phyloP scores from a whole-genome alignment of 1,284 basidiomycete species.

The Ustilago curta region DNA sequence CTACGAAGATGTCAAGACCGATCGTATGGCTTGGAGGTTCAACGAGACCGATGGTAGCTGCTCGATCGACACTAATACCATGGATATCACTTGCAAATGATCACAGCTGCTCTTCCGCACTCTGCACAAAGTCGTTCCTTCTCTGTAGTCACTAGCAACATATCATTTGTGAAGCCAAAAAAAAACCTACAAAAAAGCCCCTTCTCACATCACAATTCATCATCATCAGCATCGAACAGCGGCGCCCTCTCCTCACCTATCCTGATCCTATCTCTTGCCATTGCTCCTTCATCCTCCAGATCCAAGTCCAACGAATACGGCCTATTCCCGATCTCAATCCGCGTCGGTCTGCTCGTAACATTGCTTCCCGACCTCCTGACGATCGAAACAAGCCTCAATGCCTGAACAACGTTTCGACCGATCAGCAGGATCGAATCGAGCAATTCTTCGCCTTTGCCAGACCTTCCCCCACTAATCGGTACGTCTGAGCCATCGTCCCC shows the following conservation, averaged over 20 bases:
- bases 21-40: no score
- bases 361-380: slow-evolving; percentile 61
- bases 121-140: no score
- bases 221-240: slow-evolving; percentile 48
- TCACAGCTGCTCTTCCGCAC: no score
- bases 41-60: no score
- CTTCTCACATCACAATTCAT: slow-evolving; percentile 29
- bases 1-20: no score
- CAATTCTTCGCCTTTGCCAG: slow-evolving; percentile 63
- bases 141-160: neutral
- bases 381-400: slow-evolving; percentile 62
- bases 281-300: slow-evolving; percentile 64
- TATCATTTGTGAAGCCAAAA: neutral
- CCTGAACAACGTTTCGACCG: slow-evolving; percentile 64
- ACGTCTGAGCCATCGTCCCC: slow-evolving; percentile 7
- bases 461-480: slow-evolving; percentile 15
- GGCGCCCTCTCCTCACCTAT: slow-evolving; percentile 61
- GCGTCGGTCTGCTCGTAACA: slow-evolving; percentile 56
- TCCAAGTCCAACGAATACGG: slow-evolving; percentile 65
- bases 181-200: neutral
- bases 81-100: no score
- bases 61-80: no score
- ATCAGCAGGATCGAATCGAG: slow-evolving; percentile 66
- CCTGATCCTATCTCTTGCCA: slow-evolving; percentile 63
- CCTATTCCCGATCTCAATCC: slow-evolving; percentile 62